A percentile compares a stretch with the other conserved stretches of the same genome.
phyloP scores from a whole-genome alignment of 345 rosid species.

The Populus simonii region DNA sequence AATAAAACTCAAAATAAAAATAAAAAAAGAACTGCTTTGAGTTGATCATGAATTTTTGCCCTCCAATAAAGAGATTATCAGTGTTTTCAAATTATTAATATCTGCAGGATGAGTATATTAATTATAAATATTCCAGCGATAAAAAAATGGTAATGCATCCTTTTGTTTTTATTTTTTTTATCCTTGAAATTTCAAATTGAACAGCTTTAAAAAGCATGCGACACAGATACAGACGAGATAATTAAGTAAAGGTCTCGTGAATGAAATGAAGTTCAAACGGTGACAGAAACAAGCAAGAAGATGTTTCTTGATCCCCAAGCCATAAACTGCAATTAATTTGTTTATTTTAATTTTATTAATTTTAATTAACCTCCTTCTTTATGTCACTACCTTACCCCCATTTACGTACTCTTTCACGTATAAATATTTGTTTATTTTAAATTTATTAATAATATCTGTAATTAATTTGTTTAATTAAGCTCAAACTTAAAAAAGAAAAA shows the following conservation, averaged over 20 bases:
- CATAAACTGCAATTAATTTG: not conserved
- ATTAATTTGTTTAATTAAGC: too few species aligned
- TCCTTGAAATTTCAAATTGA: not conserved
- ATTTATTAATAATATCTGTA: not conserved
- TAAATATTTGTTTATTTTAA: not conserved
- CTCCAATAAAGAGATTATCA: too few species aligned
- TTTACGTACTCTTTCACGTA: too few species aligned
- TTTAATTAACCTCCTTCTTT: not conserved
- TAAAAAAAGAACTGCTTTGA: too few species aligned
- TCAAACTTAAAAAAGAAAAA: too few species aligned
- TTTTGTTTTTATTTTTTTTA: not conserved
- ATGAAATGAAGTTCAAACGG: not conserved
- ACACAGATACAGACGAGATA: not conserved
- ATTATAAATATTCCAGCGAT: not conserved
- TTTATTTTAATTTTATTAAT: too few species aligned
- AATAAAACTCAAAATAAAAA: too few species aligned
- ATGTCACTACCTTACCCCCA: too few species aligned
- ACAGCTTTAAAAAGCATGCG: not conserved
- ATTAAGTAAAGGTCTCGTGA: slow-evolving; percentile 10
- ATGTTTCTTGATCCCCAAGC: slow-evolving; percentile 5
- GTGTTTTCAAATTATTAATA: too few species aligned
- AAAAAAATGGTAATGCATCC: not conserved
- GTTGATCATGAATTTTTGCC: too few species aligned
- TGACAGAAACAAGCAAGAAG: not conserved
- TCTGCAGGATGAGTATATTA: not conserved